Evolutionary conservation across 2,329 filamentous ascomycete genomes (phyloP), one percentile per base, ranked within the genome.

Genomic region (Alternaria infectoria): DNA sequence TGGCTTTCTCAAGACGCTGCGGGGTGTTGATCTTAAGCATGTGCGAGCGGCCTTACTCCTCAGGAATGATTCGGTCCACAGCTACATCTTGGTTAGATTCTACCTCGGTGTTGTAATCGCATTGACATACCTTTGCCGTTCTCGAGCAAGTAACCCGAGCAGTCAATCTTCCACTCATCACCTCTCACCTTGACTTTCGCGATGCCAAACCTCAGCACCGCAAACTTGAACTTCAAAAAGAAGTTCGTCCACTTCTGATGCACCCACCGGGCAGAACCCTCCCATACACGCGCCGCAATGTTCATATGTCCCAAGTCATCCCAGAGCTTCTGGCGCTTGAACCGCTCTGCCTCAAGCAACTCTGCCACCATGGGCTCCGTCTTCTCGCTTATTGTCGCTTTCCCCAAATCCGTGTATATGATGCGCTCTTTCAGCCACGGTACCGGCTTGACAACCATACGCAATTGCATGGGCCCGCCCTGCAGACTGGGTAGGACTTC

Each of bases 161-260:
- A 79, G 56, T 79, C 77, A 50, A 79, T 73, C 65, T 79, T 79
- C 76, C 76, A 79, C 54, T 77, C 77, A 15, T 73, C 69, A 7
- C 70, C 76, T 15, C 73, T 62, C 4, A 77, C 74, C 51, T 76
- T 67, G 5, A 79, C 65, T 11, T 72, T 68, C 5, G 72, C 73
- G 51, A 75, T 74, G 4, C 77, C 76, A 40, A 78, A 79, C 21
- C 73, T 69, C 36, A 78, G 56, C 10, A 79, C 74, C 6, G 74
- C 73, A 43, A 76, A 77, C 56, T 79, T 79, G 68, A 79, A 79
- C 10, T 64, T 68, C 30, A 76, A 54, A 47, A 79, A 79, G 67
- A 79, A 79, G 21, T 71, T 75, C 9, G 73, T 78, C 75, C 75
- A 78, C 55, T 75, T 78, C 57, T 79, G 75, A 49, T 79, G 71